phyloP scores from a whole-genome alignment of 768 basidiomycete genomes.

The Mycena venus region DNA sequence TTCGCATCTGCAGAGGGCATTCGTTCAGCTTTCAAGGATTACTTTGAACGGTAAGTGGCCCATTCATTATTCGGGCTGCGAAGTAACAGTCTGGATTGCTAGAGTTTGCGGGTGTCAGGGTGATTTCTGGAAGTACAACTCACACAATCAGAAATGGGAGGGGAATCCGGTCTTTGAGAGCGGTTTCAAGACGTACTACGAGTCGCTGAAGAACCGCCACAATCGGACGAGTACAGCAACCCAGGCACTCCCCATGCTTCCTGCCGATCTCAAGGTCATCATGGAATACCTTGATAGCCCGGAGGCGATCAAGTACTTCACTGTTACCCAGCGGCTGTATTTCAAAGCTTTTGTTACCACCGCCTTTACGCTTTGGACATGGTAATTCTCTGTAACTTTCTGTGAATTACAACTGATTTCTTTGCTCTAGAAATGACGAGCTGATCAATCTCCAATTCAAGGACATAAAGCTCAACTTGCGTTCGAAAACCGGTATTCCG shows the following conservation, averaged over 20 bases:
- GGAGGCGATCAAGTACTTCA: too few species aligned
- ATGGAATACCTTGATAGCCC: too few species aligned
- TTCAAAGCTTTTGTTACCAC: slow-evolving; percentile 36
- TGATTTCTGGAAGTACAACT: too few species aligned
- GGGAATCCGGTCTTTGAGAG: slow-evolving; percentile 37
- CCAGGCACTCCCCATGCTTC: slow-evolving; percentile 32
- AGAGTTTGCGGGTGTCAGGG: slow-evolving; percentile 35
- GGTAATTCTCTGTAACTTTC: too few species aligned
- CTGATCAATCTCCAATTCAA: slow-evolving; percentile 30
- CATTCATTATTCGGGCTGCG: neutral
- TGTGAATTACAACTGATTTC: too few species aligned
- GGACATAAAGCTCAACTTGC: slow-evolving; percentile 16
- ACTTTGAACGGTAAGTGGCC: slow-evolving; percentile 32
- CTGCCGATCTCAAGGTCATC: slow-evolving; percentile 31
- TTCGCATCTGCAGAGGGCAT: slow-evolving; percentile 33
- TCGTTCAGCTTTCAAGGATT: slow-evolving; percentile 33
- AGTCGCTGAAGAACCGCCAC: slow-evolving; percentile 31
- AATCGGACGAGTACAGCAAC: too few species aligned
- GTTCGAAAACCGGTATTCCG: neutral
- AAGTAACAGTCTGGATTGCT: neutral
- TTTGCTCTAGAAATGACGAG: slow-evolving; percentile 35
- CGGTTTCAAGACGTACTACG: slow-evolving; percentile 31
- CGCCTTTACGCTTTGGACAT: slow-evolving; percentile 33
- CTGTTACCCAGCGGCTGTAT: slow-evolving; percentile 21
- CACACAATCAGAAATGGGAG: too few species aligned